Evolutionary conservation across 768 basidiomycete species (phyloP), one percentile per base, ranked within the genome.

Genomic region (Pisolithus marmoratus): DNA sequence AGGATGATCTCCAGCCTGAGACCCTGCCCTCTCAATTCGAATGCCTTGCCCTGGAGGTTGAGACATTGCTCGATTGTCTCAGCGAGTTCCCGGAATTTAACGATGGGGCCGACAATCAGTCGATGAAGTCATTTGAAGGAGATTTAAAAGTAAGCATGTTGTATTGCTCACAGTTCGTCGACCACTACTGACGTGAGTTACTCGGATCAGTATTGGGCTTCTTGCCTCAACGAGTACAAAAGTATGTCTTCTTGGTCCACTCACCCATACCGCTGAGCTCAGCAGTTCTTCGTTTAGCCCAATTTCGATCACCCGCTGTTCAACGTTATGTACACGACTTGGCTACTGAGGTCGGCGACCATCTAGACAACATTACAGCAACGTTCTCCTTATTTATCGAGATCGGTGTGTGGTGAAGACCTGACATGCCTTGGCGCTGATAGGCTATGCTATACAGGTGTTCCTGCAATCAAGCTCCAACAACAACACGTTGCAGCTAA

Each of bases 31-130:
- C 60, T 15, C 76, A 80, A 61, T 65, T 80, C 37, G 68, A 70
- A 50, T 65, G 65, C 12, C 72, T 81, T 46, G 76, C 79, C 3
- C 64, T 60, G 46, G 80, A 81, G 37, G 72, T 81, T 1, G 73
- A 70, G n/a, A 76, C 74, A 0, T 80, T 80, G 50, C 61, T 81
- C 38, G 72, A 77, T 20, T 77, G 77, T 53, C 63, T 80, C 46
- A 79, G 80, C 40, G 80, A 80, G 47, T 81, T 80, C 41, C 79
- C 79, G 1, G 79, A 81, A 60, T 81, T 79, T 47, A 74, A 70
- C 11, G 77, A 81, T 27, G 79, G 81, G 48, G 73, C 72, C 0
- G 71, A 81, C 38, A 77, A 80, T 51, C 65, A 72, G 22, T 76
- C 77, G 41, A 76, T 80, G 60, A 56, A 72, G 26, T 69, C 74